Conservation (phyloP, 1,139 yeast species). For the Trichomonascaceae sp. region DNA sequence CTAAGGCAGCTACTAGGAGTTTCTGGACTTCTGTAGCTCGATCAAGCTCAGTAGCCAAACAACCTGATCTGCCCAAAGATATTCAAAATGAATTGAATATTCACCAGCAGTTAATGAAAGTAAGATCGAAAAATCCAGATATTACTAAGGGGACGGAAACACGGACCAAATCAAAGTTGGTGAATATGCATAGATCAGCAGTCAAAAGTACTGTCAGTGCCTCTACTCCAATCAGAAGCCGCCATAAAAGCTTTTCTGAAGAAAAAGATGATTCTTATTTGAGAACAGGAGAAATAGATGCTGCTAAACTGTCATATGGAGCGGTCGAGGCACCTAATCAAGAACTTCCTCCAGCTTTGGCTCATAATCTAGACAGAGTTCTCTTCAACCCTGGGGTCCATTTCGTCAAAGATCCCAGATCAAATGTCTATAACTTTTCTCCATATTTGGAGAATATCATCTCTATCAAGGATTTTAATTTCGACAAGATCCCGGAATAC, state of each 20-base stretch:
- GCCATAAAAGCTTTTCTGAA: background rate
- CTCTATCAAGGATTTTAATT: conserved; percentile 63
- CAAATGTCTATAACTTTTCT: conserved; percentile 65
- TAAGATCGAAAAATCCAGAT: background rate
- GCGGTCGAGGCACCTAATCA: conserved; percentile 23
- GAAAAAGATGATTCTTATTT: conserved; percentile 3
- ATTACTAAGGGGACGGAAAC: background rate
- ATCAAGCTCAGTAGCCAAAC: background rate
- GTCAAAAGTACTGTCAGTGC: background rate
- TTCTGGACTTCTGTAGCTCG: background rate
- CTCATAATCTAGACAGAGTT: conserved; percentile 61
- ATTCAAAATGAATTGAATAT: background rate
- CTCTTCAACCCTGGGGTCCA: conserved; percentile 83
- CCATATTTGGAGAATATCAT: conserved; percentile 57
- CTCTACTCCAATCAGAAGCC: background rate
- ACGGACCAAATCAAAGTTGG: background rate
- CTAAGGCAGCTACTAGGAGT: background rate
- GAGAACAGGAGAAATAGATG: conserved; percentile 9
- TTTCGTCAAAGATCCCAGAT: conserved; percentile 67
- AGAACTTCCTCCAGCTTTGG: conserved; percentile 40
- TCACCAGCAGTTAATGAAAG: background rate
- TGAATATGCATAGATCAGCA: background rate
- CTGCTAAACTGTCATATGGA: conserved; percentile 14
- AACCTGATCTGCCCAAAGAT: background rate
- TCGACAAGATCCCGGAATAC: conserved; percentile 50